Percentiles rank a stretch among this genome's conserved stretches.
phyloP scores from a whole-genome alignment of 345 rosid species.

The Brassica napus region Da-Ae NC_063438.1:25433501-25434000 shows the following conservation, averaged over 20 bases:
- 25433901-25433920: neutral
- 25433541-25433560: conserved; percentile 76
- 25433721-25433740: conserved; percentile 62
- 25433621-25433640: conserved; percentile 78
- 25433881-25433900: no score
- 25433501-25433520: conserved; percentile 67
- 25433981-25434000: neutral
- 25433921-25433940: neutral
- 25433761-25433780: conserved; percentile 59
- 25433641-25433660: conserved; percentile 92
- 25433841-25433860: no score
- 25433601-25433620: conserved; percentile 90
- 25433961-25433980: neutral
- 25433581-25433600: conserved; percentile 83
- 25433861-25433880: no score
- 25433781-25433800: conserved; percentile 65
- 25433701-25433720: conserved; percentile 62
- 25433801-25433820: conserved; percentile 48
- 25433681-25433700: conserved; percentile 67
- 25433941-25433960: neutral
- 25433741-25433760: conserved; percentile 63
- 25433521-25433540: conserved; percentile 77
- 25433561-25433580: conserved; percentile 68
- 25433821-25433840: neutral
- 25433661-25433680: conserved; percentile 78